phyloP scores from a whole-genome alignment of 208 protist species.

The Wallacemonas rigidus region DNA sequence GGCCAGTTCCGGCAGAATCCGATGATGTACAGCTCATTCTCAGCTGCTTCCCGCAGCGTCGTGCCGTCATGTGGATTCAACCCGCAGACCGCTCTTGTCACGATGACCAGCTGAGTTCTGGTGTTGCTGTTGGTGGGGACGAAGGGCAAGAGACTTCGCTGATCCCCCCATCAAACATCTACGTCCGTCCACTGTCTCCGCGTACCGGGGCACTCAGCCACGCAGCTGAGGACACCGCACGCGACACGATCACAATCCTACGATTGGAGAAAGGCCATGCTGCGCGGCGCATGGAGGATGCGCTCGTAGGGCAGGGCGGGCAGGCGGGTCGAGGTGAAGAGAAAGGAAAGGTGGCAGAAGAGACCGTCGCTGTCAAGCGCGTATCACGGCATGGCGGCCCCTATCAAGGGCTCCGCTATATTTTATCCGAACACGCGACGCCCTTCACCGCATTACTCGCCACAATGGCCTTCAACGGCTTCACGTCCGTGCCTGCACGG shows the following conservation, averaged over 20 bases:
- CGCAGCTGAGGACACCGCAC: constrained; percentile 17
- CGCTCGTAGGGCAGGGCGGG: no score
- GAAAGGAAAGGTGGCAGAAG: neutral
- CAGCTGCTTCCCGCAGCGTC: constrained; percentile 55
- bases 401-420: constrained; percentile 41
- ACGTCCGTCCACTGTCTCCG: neutral
- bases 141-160: neutral
- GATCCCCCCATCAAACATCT: neutral
- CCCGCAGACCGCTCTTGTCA: constrained; percentile 35
- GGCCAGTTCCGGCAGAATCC: neutral
- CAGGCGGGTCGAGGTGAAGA: no score
- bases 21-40: constrained; percentile 30
- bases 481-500: constrained; percentile 34
- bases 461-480: constrained; percentile 47
- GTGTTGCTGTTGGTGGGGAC: neutral
- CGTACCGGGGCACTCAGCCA: neutral
- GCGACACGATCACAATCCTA: neutral
- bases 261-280: no score
- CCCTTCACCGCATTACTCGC: constrained; percentile 65
- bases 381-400: neutral
- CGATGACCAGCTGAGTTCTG: no score
- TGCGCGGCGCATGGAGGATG: no score
- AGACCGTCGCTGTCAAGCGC: neutral
- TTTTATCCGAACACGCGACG: constrained; percentile 41
- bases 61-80: constrained; percentile 41